Evolutionary conservation across 305 asterid genomes (phyloP).

Genomic region (Fraxinus paxiana): DNA sequence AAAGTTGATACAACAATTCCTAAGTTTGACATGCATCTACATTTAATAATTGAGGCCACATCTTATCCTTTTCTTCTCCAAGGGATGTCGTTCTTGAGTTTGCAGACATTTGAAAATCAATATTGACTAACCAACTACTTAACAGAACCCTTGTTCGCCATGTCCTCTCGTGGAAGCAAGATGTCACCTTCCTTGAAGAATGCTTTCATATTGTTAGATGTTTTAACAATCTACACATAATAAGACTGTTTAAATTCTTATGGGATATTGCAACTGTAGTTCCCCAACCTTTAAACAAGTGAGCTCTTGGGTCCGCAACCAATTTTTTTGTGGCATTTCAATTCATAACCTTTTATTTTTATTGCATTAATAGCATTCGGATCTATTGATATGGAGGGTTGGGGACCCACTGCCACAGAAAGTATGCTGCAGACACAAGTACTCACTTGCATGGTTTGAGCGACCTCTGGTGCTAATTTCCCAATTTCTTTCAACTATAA

Average conservation of each 20-base stretch:
- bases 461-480: background rate
- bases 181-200: background rate
- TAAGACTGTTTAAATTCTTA: background rate
- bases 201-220: background rate
- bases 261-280: background rate
- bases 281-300: background rate
- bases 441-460: background rate
- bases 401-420: background rate
- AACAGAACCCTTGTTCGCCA: background rate
- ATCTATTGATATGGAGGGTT: background rate
- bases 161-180: background rate
- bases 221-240: background rate
- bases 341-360: background rate
- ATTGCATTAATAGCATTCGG: background rate
- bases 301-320: background rate
- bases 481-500: background rate
- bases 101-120: background rate
- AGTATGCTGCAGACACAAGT: background rate
- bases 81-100: constrained; percentile 5
- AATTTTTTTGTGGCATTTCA: background rate
- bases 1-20: background rate
- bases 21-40: background rate
- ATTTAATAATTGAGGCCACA: constrained; percentile 13
- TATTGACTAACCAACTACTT: background rate
- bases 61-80: background rate